Evolutionary conservation across 2,329 filamentous ascomycete genomes (phyloP).

Genomic region (Beauveria caledonica): DNA sequence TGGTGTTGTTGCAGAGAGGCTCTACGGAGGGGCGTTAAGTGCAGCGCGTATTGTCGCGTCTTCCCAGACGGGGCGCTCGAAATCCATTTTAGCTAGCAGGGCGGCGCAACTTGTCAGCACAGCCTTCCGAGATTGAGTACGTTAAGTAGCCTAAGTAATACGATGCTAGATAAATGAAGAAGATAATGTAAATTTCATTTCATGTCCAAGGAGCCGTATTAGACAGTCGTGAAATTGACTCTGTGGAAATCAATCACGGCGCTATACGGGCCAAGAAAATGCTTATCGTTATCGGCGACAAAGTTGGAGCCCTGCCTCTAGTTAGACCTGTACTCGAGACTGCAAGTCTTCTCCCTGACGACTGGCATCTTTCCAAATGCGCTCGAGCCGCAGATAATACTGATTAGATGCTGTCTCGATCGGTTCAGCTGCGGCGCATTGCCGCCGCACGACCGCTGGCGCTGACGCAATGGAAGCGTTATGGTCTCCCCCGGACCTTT

Average conservation of each 20-base stretch:
- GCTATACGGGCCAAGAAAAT: background rate
- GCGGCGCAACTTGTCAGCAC: background rate
- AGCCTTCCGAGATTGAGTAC: background rate
- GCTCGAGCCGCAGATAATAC: background rate
- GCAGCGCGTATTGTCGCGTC: background rate
- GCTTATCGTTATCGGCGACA: slow-evolving; percentile 11
- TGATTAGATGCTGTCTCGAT: slow-evolving; percentile 7
- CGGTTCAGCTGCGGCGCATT: slow-evolving; percentile 1
- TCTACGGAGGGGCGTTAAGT: background rate
- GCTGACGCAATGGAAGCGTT: background rate
- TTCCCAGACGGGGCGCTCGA: background rate
- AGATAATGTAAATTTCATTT: background rate
- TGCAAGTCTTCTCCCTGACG: background rate
- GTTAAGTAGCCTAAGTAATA: background rate
- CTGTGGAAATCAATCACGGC: background rate
- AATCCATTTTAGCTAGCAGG: background rate
- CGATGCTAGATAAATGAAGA: too few relatives aligned
- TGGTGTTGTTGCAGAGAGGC: background rate
- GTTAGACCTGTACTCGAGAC: background rate
- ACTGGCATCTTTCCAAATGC: background rate
- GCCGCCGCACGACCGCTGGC: background rate
- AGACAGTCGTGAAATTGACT: background rate
- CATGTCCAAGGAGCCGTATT: background rate
- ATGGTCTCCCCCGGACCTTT: background rate
- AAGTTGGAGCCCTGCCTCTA: slow-evolving; percentile 2